A percentile compares a stretch with the other conserved stretches of the same genome.
Conservation (phyloP, 2,329 filamentous ascomycete species). For the Fusarium miscanthi region DNA sequence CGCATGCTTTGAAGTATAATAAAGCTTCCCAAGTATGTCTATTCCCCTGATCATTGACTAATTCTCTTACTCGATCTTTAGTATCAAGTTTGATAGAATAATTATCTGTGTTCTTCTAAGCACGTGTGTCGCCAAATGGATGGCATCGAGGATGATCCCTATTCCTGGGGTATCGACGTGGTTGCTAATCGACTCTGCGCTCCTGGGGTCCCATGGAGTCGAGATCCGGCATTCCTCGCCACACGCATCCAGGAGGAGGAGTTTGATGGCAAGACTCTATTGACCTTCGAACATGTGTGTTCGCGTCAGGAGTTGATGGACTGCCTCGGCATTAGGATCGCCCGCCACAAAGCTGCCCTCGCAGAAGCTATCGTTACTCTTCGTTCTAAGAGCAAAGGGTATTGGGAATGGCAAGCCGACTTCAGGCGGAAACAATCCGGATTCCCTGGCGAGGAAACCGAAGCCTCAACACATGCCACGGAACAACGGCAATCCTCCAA, state of each 20-base stretch:
- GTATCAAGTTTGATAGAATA: conserved; percentile 8
- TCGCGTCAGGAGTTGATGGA: conserved; percentile 61
- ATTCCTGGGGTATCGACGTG: conserved; percentile 75
- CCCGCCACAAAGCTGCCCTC: conserved; percentile 69
- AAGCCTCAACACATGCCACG: background rate
- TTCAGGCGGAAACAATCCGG: conserved; percentile 35
- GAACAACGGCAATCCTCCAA: background rate
- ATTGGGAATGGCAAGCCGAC: conserved; percentile 49
- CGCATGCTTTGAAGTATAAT: conserved; percentile 25
- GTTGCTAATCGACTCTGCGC: conserved; percentile 75
- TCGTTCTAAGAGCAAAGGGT: conserved; percentile 62
- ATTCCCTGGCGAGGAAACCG: conserved; percentile 18
- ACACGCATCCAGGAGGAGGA: conserved; percentile 68
- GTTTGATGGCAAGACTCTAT: conserved; percentile 72
- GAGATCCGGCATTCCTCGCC: conserved; percentile 63
- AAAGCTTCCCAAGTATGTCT: background rate
- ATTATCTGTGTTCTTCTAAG: background rate
- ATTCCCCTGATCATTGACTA: background rate
- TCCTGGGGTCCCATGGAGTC: conserved; percentile 60
- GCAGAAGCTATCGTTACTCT: conserved; percentile 68
- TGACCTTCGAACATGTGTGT: conserved; percentile 66
- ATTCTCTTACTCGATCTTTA: background rate
- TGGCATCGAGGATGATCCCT: conserved; percentile 68
- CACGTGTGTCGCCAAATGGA: conserved; percentile 42
- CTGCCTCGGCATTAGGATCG: conserved; percentile 66